Percentiles rank a stretch among this genome's conserved stretches.
Conservation (phyloP, 2,329 filamentous ascomycete genomes). For the Ceratocystis lukuohia region DNA sequence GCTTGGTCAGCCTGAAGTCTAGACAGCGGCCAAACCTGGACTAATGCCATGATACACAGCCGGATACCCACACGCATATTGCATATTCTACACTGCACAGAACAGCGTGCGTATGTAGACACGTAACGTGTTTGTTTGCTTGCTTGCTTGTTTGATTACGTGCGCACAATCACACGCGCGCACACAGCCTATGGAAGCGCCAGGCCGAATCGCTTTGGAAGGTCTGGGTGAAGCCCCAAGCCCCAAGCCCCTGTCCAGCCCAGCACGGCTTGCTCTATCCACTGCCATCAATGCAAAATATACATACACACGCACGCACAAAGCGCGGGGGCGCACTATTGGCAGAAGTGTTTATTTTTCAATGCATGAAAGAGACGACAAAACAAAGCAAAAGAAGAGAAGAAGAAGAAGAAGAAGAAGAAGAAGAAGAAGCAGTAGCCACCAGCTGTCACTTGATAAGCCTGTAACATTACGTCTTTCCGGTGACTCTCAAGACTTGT, state of each 20-base stretch:
- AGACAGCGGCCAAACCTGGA: neutral
- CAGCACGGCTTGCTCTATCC: neutral
- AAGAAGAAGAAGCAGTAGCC: neutral
- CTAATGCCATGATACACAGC: neutral
- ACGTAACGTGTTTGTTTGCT: no score
- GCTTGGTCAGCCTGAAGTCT: neutral
- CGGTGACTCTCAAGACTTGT: neutral
- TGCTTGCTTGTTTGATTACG: neutral
- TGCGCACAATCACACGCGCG: neutral
- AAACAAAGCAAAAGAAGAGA: neutral
- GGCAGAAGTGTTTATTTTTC: neutral
- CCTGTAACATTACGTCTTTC: neutral
- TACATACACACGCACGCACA: neutral
- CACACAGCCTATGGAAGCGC: neutral
- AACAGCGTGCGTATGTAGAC: no score
- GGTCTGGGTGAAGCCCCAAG: neutral
- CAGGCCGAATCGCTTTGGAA: neutral
- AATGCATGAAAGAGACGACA: neutral
- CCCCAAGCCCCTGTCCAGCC: neutral
- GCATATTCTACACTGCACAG: no score
- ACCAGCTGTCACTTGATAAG: neutral
- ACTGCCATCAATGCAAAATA: neutral
- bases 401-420: neutral
- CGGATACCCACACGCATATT: no score
- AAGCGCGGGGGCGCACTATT: neutral